phyloP scores from a whole-genome alignment of 2,329 filamentous ascomycete species.

The Microdochium bolleyi region DNA sequence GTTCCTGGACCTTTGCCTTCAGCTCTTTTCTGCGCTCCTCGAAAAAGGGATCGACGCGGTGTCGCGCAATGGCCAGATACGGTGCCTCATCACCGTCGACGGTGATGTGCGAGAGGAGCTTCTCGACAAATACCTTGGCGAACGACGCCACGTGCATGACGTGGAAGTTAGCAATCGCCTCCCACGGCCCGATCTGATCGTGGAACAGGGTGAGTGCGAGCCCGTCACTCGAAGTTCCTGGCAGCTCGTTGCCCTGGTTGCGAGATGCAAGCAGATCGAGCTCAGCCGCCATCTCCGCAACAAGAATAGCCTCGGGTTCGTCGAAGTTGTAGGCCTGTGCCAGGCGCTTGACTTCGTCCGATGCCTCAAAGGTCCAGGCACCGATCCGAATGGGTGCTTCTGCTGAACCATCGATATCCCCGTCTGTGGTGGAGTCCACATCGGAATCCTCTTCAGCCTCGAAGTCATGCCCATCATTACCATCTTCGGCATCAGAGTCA shows the following conservation, averaged over 20 bases:
- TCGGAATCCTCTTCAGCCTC: neutral
- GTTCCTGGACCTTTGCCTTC: conserved; percentile 26
- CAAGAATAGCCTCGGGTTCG: conserved; percentile 13
- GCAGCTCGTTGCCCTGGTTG: conserved; percentile 32
- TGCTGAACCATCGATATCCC: conserved; percentile 5
- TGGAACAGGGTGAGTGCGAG: conserved; percentile 30
- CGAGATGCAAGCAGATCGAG: conserved; percentile 22
- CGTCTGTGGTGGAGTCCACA: neutral
- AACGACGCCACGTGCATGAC: conserved; percentile 18
- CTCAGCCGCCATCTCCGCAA: conserved; percentile 8
- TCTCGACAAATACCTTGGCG: conserved; percentile 27
- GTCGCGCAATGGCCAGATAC: conserved; percentile 11
- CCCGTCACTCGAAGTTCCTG: conserved; percentile 25
- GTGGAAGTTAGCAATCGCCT: conserved; percentile 25
- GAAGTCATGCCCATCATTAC: conserved; percentile 1
- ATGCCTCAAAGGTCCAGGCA: neutral
- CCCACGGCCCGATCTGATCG: conserved; percentile 28
- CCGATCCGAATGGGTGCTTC: conserved; percentile 7
- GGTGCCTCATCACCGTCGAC: conserved; percentile 15
- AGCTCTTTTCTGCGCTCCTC: conserved; percentile 16
- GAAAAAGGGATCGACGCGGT: conserved; percentile 16
- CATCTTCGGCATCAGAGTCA: neutral
- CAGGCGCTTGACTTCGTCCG: conserved; percentile 13
- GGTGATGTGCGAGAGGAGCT: conserved; percentile 22
- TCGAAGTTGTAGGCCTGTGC: conserved; percentile 20